Evolutionary conservation across 2,329 filamentous ascomycete genomes (phyloP).

Genomic region (Neurospora sp.): DNA sequence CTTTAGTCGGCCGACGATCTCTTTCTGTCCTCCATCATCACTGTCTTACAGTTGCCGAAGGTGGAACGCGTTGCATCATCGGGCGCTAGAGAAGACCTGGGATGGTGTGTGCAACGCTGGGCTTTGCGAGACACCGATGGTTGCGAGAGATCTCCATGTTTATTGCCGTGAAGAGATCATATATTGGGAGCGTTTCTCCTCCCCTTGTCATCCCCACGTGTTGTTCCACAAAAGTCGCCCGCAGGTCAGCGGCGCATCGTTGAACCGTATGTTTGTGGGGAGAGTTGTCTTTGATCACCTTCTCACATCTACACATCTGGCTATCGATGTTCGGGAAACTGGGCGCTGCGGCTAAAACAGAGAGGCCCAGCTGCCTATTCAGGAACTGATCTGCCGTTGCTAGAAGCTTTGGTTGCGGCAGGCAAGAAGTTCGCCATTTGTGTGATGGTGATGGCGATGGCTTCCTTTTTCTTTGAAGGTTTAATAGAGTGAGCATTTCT

Average conservation of each 20-base stretch:
- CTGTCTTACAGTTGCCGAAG: not conserved
- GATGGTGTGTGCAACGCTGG: not conserved
- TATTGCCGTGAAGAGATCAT: not conserved
- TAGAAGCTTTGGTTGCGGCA: not conserved
- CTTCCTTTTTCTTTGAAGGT: not conserved
- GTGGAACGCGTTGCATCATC: not conserved
- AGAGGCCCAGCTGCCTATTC: not conserved
- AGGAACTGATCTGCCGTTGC: not conserved
- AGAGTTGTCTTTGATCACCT: not conserved
- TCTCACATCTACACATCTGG: not conserved
- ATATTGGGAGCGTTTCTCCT: not conserved
- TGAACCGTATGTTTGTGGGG: not conserved
- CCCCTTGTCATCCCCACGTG: not conserved
- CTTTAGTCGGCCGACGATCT: not conserved
- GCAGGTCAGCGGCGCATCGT: not conserved
- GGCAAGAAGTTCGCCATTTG: not conserved
- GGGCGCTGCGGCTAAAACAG: not conserved
- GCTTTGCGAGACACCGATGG: not conserved
- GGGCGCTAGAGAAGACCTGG: not conserved
- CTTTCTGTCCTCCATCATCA: not conserved
- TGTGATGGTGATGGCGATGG: not conserved
- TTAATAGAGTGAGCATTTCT: not conserved
- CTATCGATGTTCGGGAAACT: not conserved
- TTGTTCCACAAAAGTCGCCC: not conserved
- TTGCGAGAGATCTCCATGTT: not conserved